Percentiles rank a stretch among this genome's conserved stretches.
These are phyloP conservation scores for Magnolia kwangsiensis DNA, from an alignment of 164 flowering plant genomes.

Conservation along the genomic window DNA sequence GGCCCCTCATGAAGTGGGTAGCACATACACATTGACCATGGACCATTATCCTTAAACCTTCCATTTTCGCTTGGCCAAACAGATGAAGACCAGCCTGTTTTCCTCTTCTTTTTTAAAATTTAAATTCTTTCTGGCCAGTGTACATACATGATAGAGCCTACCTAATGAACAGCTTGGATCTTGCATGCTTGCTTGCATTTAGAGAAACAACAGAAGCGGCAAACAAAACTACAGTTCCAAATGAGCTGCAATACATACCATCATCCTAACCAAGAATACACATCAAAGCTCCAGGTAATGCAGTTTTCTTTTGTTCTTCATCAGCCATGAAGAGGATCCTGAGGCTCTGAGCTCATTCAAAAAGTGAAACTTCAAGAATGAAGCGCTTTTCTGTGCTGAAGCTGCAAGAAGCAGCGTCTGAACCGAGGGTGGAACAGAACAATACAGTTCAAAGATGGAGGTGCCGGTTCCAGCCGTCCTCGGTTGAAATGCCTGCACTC, in stretches of 20 bases:
- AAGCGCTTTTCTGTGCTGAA: constrained; percentile 18
- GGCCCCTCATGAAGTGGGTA: too few relatives aligned
- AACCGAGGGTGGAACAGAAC: constrained; percentile 28
- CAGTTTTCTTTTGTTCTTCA: constrained; percentile 7
- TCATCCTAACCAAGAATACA: constrained; percentile 11
- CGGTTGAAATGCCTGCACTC: constrained; percentile 70
- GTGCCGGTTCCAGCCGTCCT: constrained; percentile 36
- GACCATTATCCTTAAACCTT: too few relatives aligned
- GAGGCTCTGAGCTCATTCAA: constrained; percentile 25
- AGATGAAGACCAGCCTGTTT: too few relatives aligned
- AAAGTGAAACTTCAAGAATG: constrained; percentile 5
- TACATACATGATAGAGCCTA: background rate
- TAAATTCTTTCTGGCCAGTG: background rate
- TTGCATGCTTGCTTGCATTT: background rate
- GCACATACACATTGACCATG: too few relatives aligned
- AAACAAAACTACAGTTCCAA: background rate
- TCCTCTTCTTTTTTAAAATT: too few relatives aligned
- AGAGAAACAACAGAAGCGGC: background rate
- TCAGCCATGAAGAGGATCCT: constrained; percentile 16
- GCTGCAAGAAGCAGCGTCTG: constrained; percentile 33
- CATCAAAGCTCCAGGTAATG: constrained; percentile 20
- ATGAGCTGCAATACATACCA: constrained; percentile 15
- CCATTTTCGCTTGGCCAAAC: too few relatives aligned
- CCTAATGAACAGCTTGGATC: background rate
- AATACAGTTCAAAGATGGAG: constrained; percentile 1